A percentile compares a stretch with the other conserved stretches of the same genome.
These are phyloP conservation scores for Beta lomatogona DNA, from an alignment of 179 eudicot genomes.

Conservation along the genomic window DNA sequence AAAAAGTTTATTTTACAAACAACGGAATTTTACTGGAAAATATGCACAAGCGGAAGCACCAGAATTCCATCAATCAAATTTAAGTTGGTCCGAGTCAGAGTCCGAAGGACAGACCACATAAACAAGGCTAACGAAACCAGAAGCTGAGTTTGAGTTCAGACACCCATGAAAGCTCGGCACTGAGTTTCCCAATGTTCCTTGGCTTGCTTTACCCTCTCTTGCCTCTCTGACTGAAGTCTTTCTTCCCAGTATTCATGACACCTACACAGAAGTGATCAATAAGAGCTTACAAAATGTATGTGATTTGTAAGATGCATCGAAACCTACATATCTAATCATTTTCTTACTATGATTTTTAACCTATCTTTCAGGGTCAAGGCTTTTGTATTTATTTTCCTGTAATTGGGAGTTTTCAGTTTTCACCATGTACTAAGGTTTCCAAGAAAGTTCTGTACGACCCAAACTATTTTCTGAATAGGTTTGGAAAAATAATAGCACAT, in stretches of 20 bases:
- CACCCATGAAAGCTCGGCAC: slow-evolving; percentile 63
- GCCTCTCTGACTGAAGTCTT: slow-evolving; percentile 61
- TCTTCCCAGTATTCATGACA: slow-evolving; percentile 83
- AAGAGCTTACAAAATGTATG: neutral
- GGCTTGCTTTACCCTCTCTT: slow-evolving; percentile 66
- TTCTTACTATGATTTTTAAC: neutral
- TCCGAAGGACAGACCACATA: neutral
- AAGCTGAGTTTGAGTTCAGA: slow-evolving; percentile 28
- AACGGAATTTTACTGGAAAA: neutral
- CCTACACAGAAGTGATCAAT: slow-evolving; percentile 30
- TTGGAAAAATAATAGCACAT: too few relatives aligned
- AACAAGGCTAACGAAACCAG: neutral
- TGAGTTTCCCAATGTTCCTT: slow-evolving; percentile 84
- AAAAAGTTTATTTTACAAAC: neutral
- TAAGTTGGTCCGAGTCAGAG: neutral
- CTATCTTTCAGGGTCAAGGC: neutral
- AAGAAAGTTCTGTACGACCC: too few relatives aligned
- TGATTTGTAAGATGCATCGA: neutral
- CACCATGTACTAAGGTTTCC: too few relatives aligned
- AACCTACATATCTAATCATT: neutral
- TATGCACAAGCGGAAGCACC: neutral
- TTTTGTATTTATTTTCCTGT: too few relatives aligned
- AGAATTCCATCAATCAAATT: neutral
- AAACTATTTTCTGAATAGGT: too few relatives aligned
- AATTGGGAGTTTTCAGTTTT: too few relatives aligned